Evolutionary conservation across 192 early-diverging fungal species (phyloP).

Genomic region (Borealophlyctis nickersoniae): DNA sequence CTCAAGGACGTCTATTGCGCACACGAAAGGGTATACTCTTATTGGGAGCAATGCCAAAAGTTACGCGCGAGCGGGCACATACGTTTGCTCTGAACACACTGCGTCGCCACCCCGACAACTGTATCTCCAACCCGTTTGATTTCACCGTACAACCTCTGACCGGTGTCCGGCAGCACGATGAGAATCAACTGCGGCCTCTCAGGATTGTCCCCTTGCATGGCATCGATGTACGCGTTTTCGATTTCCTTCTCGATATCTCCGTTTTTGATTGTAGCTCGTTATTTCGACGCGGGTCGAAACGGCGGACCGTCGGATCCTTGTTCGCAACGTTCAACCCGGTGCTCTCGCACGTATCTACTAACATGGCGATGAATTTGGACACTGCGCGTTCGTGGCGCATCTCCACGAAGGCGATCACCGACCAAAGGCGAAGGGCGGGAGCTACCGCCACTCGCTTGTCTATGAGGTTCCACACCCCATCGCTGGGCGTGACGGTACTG

Average conservation of each 20-base stretch:
- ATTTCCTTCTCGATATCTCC: neutral
- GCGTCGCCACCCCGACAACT: constrained; percentile 80
- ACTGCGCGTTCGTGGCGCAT: constrained; percentile 33
- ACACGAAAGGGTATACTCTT: neutral
- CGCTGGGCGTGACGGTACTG: constrained; percentile 24
- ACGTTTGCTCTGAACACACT: constrained; percentile 68
- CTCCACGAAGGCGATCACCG: constrained; percentile 60
- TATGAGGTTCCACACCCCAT: constrained; percentile 75
- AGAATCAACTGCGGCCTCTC: constrained; percentile 63
- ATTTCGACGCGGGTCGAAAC: neutral
- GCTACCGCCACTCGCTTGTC: constrained; percentile 60
- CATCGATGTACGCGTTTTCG: constrained; percentile 43
- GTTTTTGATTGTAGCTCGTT: neutral
- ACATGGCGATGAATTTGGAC: constrained; percentile 55
- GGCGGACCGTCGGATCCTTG: neutral
- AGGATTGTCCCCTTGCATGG: constrained; percentile 16
- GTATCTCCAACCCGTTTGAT: constrained; percentile 83
- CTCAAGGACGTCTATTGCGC: constrained; percentile 35
- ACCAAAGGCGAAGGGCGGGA: constrained; percentile 60
- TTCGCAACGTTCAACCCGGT: constrained; percentile 51
- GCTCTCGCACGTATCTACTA: constrained; percentile 52
- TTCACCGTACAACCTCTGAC: constrained; percentile 61
- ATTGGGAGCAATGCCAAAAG: neutral
- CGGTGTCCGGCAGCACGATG: constrained; percentile 56
- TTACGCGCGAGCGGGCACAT: neutral